Base-by-base conservation (phyloP, 768 basidiomycete genomes). In the Mycena latifolia region DNA sequence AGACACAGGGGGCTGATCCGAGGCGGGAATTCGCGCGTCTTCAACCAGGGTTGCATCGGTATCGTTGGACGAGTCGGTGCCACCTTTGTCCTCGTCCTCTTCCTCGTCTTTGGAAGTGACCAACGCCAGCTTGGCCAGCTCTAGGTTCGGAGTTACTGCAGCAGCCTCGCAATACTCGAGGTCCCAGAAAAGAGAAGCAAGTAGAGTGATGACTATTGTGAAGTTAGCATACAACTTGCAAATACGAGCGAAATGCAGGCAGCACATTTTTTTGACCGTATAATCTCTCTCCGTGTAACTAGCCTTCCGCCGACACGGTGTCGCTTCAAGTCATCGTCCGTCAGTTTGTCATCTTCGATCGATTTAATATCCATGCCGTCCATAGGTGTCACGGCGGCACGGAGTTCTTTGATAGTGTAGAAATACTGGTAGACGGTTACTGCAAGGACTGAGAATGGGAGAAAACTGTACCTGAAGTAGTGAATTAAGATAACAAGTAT, bases 401-500 rank as follows among this genome's bases (percentile, higher is more conserved):
- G 86, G 28, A 98, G 86, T 37, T 96, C 93, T 73, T 88, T 92
- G 77, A 98, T 95, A n/a, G 95, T 97, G 76, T 95, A 97, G 76
- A 98, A 96, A 76, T 97, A 98, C 92, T 97, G 74, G n/a, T 27
- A 12, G 53, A 61, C 20, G 33, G 47, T 52, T 53, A 25, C 48
- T 1, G 43, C 50, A 43, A 25, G n/a, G 33, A 27, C 24, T 3
- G n/a, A 55, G 43, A n/a, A 53, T 6, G 45, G 43, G 35, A 45
- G 14, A 47, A 39, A 63, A 24, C 68, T 74, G 31, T 72, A 88
- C 92, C 81, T 90, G 92, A 20, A 92, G 80, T 60, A 92, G 80
- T 39, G 92, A 95, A 73, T 94, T 95, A 51, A 93, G 81, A 72
- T 94, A 95, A 72, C 94, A 95, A 0, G 94, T 95, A 71, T 95